phyloP scores from a whole-genome alignment of 2,329 filamentous ascomycete genomes.

The Botrytis fabae region DNA sequence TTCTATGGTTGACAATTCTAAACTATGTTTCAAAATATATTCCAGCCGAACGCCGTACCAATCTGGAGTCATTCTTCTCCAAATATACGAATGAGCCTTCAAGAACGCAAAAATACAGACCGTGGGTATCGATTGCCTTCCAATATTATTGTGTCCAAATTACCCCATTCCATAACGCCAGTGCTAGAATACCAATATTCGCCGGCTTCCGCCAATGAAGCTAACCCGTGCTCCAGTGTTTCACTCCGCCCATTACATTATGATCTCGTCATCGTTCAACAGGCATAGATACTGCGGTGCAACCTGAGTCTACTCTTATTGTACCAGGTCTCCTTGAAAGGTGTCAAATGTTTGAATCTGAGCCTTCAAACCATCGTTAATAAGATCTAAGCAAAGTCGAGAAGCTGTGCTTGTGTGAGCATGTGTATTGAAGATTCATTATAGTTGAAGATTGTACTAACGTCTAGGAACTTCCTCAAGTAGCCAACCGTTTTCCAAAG shows the following conservation, averaged over 20 bases:
- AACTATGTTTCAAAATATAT: not conserved
- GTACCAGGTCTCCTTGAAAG: not conserved
- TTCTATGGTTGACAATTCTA: not conserved
- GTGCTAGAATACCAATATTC: slow-evolving; percentile 8
- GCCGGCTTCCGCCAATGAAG: not conserved
- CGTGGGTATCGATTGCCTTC: slow-evolving; percentile 16
- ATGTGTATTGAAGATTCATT: not conserved
- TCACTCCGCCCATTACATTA: not conserved
- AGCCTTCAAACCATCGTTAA: slow-evolving; percentile 38
- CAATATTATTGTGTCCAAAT: slow-evolving; percentile 1
- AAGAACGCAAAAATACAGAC: slow-evolving; percentile 13
- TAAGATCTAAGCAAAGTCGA: slow-evolving; percentile 38
- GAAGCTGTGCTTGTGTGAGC: slow-evolving; percentile 31
- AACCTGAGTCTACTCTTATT: not conserved
- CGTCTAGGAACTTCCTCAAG: slow-evolving; percentile 35
- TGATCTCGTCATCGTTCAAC: not conserved
- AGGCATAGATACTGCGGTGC: not conserved
- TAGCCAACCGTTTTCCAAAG: slow-evolving; percentile 32
- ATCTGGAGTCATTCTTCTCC: not conserved
- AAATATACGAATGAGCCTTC: not conserved
- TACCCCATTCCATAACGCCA: slow-evolving; percentile 5
- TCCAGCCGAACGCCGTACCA: not conserved
- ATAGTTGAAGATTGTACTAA: slow-evolving; percentile 27
- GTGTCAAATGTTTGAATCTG: slow-evolving; percentile 28
- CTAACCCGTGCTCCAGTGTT: not conserved